Evolutionary conservation across 805 yeast genomes (phyloP).

Genomic region (Saccharomycopsis babjevae): DNA sequence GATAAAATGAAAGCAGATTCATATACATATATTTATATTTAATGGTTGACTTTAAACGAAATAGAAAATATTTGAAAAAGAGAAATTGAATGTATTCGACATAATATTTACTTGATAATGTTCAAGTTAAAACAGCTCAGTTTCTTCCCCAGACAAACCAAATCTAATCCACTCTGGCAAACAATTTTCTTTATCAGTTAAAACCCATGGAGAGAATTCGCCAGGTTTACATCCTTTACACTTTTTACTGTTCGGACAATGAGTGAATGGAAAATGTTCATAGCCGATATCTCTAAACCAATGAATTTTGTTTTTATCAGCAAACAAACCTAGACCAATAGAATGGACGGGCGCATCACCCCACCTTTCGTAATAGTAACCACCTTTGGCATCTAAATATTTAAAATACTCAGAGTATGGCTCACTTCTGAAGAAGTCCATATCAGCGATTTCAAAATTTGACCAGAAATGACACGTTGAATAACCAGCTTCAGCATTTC

Average conservation of each 20-base stretch:
- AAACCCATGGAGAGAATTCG: conserved; percentile 39
- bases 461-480: conserved; percentile 83
- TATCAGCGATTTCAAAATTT: conserved; percentile 74
- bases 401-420: conserved; percentile 59
- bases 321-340: conserved; percentile 60
- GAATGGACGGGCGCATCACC: conserved; percentile 91
- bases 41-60: too few relatives aligned
- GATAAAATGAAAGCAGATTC: too few relatives aligned
- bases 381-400: conserved; percentile 59
- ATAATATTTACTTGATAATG: not conserved
- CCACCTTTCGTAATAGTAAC: conserved; percentile 87
- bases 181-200: conserved; percentile 61
- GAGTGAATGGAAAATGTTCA: conserved; percentile 60
- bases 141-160: conserved; percentile 27
- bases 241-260: conserved; percentile 57
- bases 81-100: not conserved
- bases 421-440: conserved; percentile 69
- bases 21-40: too few relatives aligned
- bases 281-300: conserved; percentile 87
- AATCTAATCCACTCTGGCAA: conserved; percentile 56
- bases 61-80: too few relatives aligned
- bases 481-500: conserved; percentile 33
- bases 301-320: conserved; percentile 58
- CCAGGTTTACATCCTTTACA: conserved; percentile 45
- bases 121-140: conserved; percentile 3